A percentile compares a stretch with the other conserved stretches of the same genome.
Conservation (phyloP, 352 stramenopile genomes). For the Phytophthora agathidicida region DNA sequence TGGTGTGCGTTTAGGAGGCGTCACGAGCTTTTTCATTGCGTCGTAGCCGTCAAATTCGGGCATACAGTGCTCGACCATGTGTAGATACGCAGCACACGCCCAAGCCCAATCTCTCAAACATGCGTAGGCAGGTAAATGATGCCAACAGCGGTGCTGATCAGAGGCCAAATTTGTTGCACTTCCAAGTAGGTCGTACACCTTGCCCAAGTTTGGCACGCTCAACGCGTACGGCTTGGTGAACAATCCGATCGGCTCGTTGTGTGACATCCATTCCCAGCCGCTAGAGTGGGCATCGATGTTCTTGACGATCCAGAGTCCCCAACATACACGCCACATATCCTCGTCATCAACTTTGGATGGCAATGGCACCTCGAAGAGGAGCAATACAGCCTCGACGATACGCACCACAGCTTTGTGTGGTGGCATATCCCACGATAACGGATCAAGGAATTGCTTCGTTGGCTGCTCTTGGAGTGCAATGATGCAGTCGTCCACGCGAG, state of each 20-base stretch:
- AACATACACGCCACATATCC: constrained; percentile 51
- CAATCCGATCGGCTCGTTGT: constrained; percentile 65
- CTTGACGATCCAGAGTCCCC: constrained; percentile 78
- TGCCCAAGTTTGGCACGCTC: constrained; percentile 41
- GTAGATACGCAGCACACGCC: constrained; percentile 55
- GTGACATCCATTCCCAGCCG: constrained; percentile 69
- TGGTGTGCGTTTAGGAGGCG: constrained; percentile 51
- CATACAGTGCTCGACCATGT: constrained; percentile 62
- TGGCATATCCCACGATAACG: constrained; percentile 62
- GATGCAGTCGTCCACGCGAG: constrained; percentile 60
- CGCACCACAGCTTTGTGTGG: constrained; percentile 50
- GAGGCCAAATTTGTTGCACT: constrained; percentile 18
- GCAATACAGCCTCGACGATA: constrained; percentile 56
- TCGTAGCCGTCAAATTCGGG: constrained; percentile 43
- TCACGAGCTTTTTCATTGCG: constrained; percentile 50
- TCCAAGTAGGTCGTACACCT: constrained; percentile 39
- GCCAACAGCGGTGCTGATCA: constrained; percentile 52
- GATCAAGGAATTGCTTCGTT: constrained; percentile 69
- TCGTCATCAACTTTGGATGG: constrained; percentile 24
- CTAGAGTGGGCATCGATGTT: constrained; percentile 72
- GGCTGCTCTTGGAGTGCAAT: constrained; percentile 61
- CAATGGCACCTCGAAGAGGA: constrained; percentile 59
- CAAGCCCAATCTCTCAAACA: constrained; percentile 56
- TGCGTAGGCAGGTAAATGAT: constrained; percentile 58
- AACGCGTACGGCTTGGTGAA: constrained; percentile 80